phyloP scores from a whole-genome alignment of 306 rosid genomes.

The Trichosanthes cucumerina region DNA sequence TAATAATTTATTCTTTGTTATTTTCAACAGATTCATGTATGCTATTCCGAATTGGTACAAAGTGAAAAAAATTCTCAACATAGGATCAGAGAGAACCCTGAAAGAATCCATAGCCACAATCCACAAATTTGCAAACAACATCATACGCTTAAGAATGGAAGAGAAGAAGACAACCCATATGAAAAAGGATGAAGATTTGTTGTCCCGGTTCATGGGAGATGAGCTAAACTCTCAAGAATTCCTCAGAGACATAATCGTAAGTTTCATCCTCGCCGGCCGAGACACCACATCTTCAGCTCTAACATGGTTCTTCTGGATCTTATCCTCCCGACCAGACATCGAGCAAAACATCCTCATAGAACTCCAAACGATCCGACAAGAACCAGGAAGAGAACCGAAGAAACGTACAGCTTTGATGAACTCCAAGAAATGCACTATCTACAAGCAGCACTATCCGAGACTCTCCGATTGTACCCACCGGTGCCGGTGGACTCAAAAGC shows the following conservation, averaged over 20 bases:
- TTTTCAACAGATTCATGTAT: constrained; percentile 16
- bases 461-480: constrained; percentile 58
- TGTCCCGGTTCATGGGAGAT: constrained; percentile 48
- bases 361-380: constrained; percentile 17
- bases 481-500: constrained; percentile 42
- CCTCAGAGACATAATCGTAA: constrained; percentile 52
- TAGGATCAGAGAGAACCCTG: constrained; percentile 35
- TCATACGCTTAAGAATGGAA: constrained; percentile 41
- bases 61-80: constrained; percentile 24
- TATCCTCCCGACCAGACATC: constrained; percentile 28
- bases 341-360: constrained; percentile 23
- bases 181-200: constrained; percentile 19
- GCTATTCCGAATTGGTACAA: constrained; percentile 5
- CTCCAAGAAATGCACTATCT: constrained; percentile 54
- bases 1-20: too few species aligned
- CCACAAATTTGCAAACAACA: constrained; percentile 36
- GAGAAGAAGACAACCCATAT: not conserved
- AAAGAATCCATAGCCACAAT: constrained; percentile 34
- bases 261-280: constrained; percentile 61
- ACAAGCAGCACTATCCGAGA: constrained; percentile 56
- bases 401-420: constrained; percentile 32
- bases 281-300: constrained; percentile 66
- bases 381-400: constrained; percentile 12
- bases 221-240: constrained; percentile 26
- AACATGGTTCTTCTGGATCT: constrained; percentile 66